Evolutionary conservation across 1,284 basidiomycete species (phyloP).

Genomic region (Pulveroboletus sp.): DNA sequence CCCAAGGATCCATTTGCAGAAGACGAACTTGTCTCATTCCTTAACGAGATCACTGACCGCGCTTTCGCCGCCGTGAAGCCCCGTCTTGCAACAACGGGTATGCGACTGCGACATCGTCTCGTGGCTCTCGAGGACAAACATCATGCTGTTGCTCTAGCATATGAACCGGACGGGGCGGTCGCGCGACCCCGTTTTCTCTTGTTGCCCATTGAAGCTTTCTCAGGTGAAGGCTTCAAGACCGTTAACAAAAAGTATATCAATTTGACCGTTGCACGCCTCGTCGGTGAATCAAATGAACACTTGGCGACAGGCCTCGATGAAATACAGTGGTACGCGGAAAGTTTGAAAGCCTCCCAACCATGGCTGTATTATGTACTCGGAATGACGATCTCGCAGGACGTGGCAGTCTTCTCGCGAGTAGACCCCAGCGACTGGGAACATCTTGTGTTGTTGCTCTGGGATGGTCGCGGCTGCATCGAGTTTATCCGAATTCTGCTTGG

Average conservation of each 20-base stretch:
- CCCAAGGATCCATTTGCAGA: neutral
- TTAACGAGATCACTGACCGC: constrained; percentile 2
- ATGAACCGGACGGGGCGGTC: neutral
- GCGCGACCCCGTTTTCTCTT: neutral
- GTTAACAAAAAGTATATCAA: neutral
- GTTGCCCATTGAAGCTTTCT: constrained; percentile 4
- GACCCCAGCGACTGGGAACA: neutral
- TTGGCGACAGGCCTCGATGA: neutral
- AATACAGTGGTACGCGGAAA: neutral
- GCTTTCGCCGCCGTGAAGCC: neutral
- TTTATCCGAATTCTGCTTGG: constrained; percentile 2
- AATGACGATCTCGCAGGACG: neutral
- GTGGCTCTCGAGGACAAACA: neutral
- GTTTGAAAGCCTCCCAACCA: neutral
- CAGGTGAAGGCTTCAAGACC: neutral
- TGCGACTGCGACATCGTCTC: neutral
- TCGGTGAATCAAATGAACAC: neutral
- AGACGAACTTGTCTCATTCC: neutral
- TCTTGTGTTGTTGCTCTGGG: neutral
- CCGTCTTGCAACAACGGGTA: neutral
- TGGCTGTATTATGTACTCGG: neutral
- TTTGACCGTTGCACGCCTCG: neutral
- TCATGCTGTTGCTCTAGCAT: neutral
- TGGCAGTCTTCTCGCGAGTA: neutral
- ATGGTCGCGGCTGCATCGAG: neutral